Base-by-base conservation (phyloP, 306 rosid species). In the Bauhinia variegata region DNA sequence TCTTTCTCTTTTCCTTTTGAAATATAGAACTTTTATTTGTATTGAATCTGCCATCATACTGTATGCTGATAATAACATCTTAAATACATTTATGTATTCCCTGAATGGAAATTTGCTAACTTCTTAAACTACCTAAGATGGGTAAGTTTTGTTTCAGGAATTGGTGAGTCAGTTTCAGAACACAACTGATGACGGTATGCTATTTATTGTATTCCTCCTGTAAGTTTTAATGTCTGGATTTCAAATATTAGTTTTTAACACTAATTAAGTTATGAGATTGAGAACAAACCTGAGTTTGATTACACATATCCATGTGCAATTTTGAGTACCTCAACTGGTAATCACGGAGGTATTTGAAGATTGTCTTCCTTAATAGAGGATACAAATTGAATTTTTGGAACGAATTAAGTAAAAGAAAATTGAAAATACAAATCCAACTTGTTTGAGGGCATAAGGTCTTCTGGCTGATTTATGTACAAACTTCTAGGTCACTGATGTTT, bases 161-260 rank as follows among this genome's bases (percentile, higher is more conserved):
- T 47, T 92, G 80, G 90, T 87, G 69, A 69, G 55, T 77, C 87
- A 80, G 74, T 89, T 87, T 79, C 96, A 85, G 84, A 92, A 62
- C 66, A 47, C 97, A 66, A 38, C 80, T 6, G 81, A 82, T 33
- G 75, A 86, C 65, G 92, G 95, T 88, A 70, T 11, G 54, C 17
- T 50, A 1, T 46, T 14, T 18, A 2, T 28, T n/a, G 34, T 54
- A 1, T 53, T 63, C 43, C n/a, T n/a, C n/a, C 15, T 1, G 3
- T 19, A 54, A 28, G 53, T 44, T 54, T 43, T 53, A 11, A 1
- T 65, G 30, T 16, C 18, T 60, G 43, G 46, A 14, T 23, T 23
- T 23, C 2, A 23, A 23, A 32, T 15, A 53, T 28, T 46, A 38
- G 23, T 59, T 8, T 59, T 23, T 28, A 48, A 15, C 17, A 33